Base-by-base conservation (phyloP, 2,329 filamentous ascomycete species). In the Helotiales sp. region DNA sequence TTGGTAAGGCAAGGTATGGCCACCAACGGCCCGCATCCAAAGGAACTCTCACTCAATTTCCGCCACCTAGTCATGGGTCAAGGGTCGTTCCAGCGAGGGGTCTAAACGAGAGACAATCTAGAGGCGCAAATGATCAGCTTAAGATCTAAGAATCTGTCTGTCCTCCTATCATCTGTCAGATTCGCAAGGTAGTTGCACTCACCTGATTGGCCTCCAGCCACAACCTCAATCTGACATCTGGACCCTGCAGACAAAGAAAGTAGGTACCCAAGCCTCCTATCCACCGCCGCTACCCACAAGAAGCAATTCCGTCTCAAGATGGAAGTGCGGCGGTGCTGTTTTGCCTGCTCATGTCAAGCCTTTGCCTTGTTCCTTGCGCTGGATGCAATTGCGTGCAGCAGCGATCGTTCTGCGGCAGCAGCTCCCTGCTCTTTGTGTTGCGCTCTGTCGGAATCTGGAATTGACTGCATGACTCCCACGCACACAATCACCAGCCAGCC, bases 341-440 rank as follows among this genome's bases (percentile, higher is more conserved):
- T 12, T 58, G 52, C 25, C 34, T 33, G 42, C 9, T 49, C n/a
- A 52, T 42, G 38, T 36, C 40, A 51, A 54, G 54, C 52, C 54
- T 59, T 40, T 38, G 56, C 63, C 42, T 50, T 63, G 36, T 63
- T 63, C 60, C 56, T 60, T 62, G 54, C 59, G 31, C 54, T 42
- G 51, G 50, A 59, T 49, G 55, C 54, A 60, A 59, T 62, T 62
- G 54, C 44, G 52, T 61, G 57, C 61, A 59, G 60, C 29, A 63
- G 58, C 54, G 40, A 56, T 47, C 51, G 24, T 58, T 48, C 47
- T 53, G 46, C 40, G 34, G 40, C 44, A 44, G 24, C 46, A 46
- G 36, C 46, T 12, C n/a, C 33, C 40, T 31, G 27, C 27, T 38
- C 47, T 36, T 49, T 51, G 29, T 55, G 52, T 40, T 55, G 30